Evolutionary conservation across 805 yeast species (phyloP), one percentile per base, ranked within the genome.

Genomic region (Ogataea kodamae): DNA sequence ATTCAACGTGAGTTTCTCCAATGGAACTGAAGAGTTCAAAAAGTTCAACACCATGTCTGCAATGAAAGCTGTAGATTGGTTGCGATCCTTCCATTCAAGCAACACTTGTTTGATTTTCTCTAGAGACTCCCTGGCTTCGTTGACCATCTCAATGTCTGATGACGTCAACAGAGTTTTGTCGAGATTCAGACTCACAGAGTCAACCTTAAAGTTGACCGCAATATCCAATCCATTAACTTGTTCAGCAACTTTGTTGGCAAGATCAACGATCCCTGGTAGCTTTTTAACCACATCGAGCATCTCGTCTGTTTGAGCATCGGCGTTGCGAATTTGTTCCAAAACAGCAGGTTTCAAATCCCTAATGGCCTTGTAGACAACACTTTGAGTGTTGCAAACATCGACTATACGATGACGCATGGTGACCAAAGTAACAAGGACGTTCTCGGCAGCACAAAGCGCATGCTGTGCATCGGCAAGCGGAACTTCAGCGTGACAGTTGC

Each of bases 401-500:
- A 49, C 40, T 19, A 81, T 43, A 1, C 80, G 72, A 10, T 62
- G 57, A 45, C 86, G 69, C 15, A 68, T 62, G 2, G 73, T 67
- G 11, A 82, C 63, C 42, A 88, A 57, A 2, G 74, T 62, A 37
- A 70, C 73, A 3, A 88, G 55, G 30, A 86, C 54, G 54, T 86
- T 80, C 49, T 90, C 97, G 2, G 77, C 64, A 6, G 78, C 77
- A 6, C 88, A 87, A 48, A 87, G 64, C 22, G 88, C 94, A 45
- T 79, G 80, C 41, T 77, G 82, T 18, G 84, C 72, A 52, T 83
- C 94, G 2, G 72, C 64, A 9, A 70, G 71, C 3, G 96, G 92
- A 15, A 85, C 76, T 48, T 87, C 97, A 6, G 76, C 81, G 6
- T 78, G 72, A 9, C 78, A 74, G 9, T 66, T 65, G 2, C 76